phyloP scores from a whole-genome alignment of 2,329 filamentous ascomycete genomes.

The Fusarium sp. region DNA sequence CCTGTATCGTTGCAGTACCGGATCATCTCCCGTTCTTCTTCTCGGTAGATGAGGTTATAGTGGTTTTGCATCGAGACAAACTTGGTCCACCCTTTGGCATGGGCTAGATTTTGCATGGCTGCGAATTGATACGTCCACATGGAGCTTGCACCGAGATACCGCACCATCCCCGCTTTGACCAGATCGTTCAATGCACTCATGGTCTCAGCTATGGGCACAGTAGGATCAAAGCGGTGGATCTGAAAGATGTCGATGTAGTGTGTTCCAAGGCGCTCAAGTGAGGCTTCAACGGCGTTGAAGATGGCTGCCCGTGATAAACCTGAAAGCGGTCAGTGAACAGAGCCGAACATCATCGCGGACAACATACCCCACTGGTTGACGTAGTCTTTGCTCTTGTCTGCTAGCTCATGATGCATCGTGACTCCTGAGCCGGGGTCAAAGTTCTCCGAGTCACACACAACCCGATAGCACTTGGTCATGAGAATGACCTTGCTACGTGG shows the following conservation, averaged over 20 bases:
- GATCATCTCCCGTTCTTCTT: constrained; percentile 65
- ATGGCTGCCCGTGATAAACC: constrained; percentile 67
- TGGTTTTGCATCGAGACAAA: constrained; percentile 70
- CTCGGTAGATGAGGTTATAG: constrained; percentile 66
- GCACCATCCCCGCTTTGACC: constrained; percentile 61
- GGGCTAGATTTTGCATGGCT: constrained; percentile 62
- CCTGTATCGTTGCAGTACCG: constrained; percentile 41
- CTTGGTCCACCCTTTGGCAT: constrained; percentile 66
- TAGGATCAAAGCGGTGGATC: constrained; percentile 66
- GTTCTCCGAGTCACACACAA: constrained; percentile 57
- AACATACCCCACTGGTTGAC: constrained; percentile 50
- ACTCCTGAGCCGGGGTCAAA: constrained; percentile 14
- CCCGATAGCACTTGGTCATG: constrained; percentile 66
- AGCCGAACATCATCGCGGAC: too few relatives aligned
- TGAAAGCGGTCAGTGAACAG: neutral
- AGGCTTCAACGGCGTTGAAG: constrained; percentile 72
- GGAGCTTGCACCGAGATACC: constrained; percentile 62
- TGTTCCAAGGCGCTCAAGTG: constrained; percentile 63
- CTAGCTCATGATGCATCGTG: constrained; percentile 14
- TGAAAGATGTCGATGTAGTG: constrained; percentile 66
- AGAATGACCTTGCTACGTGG: constrained; percentile 67
- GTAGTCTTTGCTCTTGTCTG: constrained; percentile 43
- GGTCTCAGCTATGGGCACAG: constrained; percentile 30
- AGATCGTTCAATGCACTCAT: constrained; percentile 31
- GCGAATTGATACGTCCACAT: constrained; percentile 60